phyloP scores from a whole-genome alignment of 805 yeast genomes.

The Vanderwaltozyma tropicalis region DNA sequence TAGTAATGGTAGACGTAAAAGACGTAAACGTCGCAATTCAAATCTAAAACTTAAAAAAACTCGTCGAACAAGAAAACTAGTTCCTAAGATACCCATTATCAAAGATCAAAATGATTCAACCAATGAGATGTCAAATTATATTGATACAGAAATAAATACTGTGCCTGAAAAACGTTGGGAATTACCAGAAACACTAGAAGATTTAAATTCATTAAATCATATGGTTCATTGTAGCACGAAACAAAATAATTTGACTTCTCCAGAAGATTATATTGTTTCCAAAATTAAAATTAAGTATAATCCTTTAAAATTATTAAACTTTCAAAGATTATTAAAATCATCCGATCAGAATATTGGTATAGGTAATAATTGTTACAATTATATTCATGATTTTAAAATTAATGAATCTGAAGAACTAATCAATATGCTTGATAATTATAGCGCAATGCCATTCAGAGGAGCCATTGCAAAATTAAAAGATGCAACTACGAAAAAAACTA shows the following conservation, averaged over 20 bases:
- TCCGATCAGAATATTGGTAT: conserved; percentile 1
- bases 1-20: too few relatives aligned
- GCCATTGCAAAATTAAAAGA: conserved; percentile 44
- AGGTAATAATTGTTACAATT: conserved; percentile 1
- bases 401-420: conserved; percentile 29
- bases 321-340: conserved; percentile 10
- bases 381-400: conserved; percentile 26
- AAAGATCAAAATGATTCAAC: too few relatives aligned
- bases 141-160: too few relatives aligned
- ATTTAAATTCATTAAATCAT: conserved; percentile 18
- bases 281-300: conserved; percentile 19
- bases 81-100: too few relatives aligned
- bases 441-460: conserved; percentile 52
- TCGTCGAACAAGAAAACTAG: too few relatives aligned
- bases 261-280: conserved; percentile 8
- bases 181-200: conserved; percentile 3
- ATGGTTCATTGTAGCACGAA: conserved; percentile 12
- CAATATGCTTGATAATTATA: conserved; percentile 13
- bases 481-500: conserved; percentile 49
- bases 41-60: too few relatives aligned
- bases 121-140: too few relatives aligned
- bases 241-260: not conserved
- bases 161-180: not conserved
- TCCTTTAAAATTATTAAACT: conserved; percentile 17
- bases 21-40: too few relatives aligned